These are phyloP conservation scores for Aspergillus alliaceus DNA, from an alignment of 2,329 filamentous ascomycete species.

Conservation along the genomic window DNA sequence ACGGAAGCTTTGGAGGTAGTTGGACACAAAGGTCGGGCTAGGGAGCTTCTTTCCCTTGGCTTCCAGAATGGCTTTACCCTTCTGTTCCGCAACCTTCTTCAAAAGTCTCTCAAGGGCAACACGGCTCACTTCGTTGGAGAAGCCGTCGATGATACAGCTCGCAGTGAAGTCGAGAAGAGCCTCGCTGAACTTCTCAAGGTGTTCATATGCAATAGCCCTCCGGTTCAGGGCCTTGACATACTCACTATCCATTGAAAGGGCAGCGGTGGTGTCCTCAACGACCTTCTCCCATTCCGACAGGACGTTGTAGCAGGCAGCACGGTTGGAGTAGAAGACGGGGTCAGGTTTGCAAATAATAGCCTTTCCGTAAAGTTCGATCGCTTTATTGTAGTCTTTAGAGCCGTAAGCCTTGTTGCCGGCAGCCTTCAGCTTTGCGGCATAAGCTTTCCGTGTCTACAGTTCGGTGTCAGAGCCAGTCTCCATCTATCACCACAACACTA, in stretches of 20 bases:
- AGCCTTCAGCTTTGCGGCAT: slow-evolving; percentile 88
- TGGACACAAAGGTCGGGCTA: slow-evolving; percentile 94
- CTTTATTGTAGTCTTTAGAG: slow-evolving; percentile 86
- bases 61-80: slow-evolving; percentile 84
- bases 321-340: slow-evolving; percentile 98
- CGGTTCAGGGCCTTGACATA: slow-evolving; percentile 98
- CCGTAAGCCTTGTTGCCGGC: slow-evolving; percentile 96
- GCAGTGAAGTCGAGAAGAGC: slow-evolving; percentile 96
- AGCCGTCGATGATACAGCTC: slow-evolving; percentile 97
- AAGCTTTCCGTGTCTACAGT: slow-evolving; percentile 73
- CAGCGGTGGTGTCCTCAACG: slow-evolving; percentile 93
- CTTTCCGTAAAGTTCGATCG: slow-evolving; percentile 92
- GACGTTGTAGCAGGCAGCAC: slow-evolving; percentile 95
- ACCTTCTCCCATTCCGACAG: slow-evolving; percentile 93
- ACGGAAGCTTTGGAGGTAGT: slow-evolving; percentile 98
- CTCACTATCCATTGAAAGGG: slow-evolving; percentile 87
- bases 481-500: background rate
- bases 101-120: slow-evolving; percentile 88
- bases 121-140: slow-evolving; percentile 86
- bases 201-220: slow-evolving; percentile 93
- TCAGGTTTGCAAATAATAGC: slow-evolving; percentile 97
- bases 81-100: slow-evolving; percentile 94
- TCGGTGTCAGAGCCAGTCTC: slow-evolving; percentile 8
- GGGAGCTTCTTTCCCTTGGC: slow-evolving; percentile 82
- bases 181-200: slow-evolving; percentile 86